Base-by-base conservation (phyloP, 2,329 filamentous ascomycete genomes). In the Aspergillus quadricinctus region DNA sequence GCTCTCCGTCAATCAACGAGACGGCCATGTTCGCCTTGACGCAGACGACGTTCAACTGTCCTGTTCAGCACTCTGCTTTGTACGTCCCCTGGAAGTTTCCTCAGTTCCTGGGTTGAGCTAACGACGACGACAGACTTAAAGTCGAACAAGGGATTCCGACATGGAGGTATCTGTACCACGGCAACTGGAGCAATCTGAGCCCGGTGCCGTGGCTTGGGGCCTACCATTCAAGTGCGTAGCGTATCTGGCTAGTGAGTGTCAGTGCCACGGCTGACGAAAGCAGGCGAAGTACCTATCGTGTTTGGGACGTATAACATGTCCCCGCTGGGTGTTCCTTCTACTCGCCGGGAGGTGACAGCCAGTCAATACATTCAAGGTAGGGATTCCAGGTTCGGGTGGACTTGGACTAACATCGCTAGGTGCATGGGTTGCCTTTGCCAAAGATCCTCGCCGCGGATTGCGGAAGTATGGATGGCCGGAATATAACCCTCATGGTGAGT, bases 121-220 rank as follows among this genome's bases (percentile, higher is more conserved):
- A 35, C 5, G 14, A 3, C 5, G 14, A 3, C 11, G 11, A 17
- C 31, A 35, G 31, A 17, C 14, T 35, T 5, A 35, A 35, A 17
- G 5, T 35, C 6, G 31, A 14, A 6, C 31, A 35, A 35, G 31
- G 31, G 31, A 60, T 66, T 0, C 64, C 69, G 1, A 74, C 72
- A 4, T 78, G 70, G 61, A 70, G 75, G 23, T 77, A 75, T 60
- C 61, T 71, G 31, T 76, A 76, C 54, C 66, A 68, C 8, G 75
- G 74, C 25, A 72, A 73, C 50, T 78, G 74, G 57, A 63, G 69
- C 25, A 77, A 77, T 54, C 65, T 77, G 28, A 66, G 69, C 14
- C 71, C 70, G 0, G 62, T 61, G 46, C 55, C 66, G 4, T 79
- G 76, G 75, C 67, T 78, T 54, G 76, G 75, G 14, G 75, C 75